Base-by-base conservation (phyloP, 129 eudicot genomes). In the Tanacetum coccineum region DNA sequence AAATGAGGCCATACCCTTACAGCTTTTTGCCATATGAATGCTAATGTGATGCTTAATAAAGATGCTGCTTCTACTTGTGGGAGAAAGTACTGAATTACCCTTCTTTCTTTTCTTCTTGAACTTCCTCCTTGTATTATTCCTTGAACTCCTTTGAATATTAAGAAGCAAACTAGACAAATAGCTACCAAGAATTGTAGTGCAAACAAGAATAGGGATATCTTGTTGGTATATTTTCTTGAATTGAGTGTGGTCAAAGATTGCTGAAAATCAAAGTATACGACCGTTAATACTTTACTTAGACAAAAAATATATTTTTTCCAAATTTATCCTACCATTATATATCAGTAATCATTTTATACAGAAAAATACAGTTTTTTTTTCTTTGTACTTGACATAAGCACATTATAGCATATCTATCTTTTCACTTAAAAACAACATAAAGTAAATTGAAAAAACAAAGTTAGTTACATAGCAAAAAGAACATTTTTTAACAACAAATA, bases 141-240 rank as follows among this genome's bases (percentile, higher is more conserved):
- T 68, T 84, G 75, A 30, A 84, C 39, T 18, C 84, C 91, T 73
- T 84, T 87, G 80, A 44, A 87, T 20, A 87, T 64, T 13, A 87
- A 74, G 68, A 87, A 87, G 44, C 74, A 73, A 6, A 87, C 91
- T 4, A 87, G 76, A 67, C 84, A 82, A 58, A 82, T 21, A 5
- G 82, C 91, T 14, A 64, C 77, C 46, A 84, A 55, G 54, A 70
- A 72, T 57, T 87, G 95, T 15, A 87, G 42, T 6, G 79, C 52
- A 78, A 84, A 87, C 55, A 87, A 9, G 74, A 87, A 77, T 8
- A 84, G 68, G 8, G 86, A 87, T 22, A 87, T 74, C 73, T 80
- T 87, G 82, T 87, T 80, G 18, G 95, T 87, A 84, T 82, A 87
- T 62, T 69, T 76, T 79, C 95, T 84, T 61, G 95, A 87, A 76